Evolutionary conservation across 139 green algal genomes (phyloP).

Genomic region (Chlamydomonas sphaeroides): DNA sequence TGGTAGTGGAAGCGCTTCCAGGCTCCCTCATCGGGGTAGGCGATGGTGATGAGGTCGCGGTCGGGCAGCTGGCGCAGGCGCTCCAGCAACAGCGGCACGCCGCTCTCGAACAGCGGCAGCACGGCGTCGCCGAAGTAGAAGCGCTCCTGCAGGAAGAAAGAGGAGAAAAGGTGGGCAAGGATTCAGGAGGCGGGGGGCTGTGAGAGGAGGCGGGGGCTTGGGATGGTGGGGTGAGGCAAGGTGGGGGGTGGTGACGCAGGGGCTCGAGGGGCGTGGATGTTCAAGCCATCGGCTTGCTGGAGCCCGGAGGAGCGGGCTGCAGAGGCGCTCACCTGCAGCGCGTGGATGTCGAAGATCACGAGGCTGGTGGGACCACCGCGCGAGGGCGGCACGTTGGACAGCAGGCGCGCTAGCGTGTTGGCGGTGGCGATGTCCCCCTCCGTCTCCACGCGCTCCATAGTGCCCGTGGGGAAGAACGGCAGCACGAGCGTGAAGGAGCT

Average conservation of each 20-base stretch:
- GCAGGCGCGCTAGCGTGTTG: constrained; percentile 94
- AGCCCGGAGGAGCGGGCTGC: too few species aligned
- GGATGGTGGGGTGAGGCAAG: too few species aligned
- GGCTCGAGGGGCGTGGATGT: too few species aligned
- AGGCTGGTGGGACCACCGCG: constrained; percentile 91
- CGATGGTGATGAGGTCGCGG: constrained; percentile 88
- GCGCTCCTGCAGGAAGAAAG: constrained; percentile 79
- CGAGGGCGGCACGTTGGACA: constrained; percentile 94
- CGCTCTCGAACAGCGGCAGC: constrained; percentile 95
- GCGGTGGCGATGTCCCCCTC: constrained; percentile 95
- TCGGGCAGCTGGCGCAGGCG: constrained; percentile 80
- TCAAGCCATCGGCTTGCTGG: too few species aligned
- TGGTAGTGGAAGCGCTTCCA: constrained; percentile 99
- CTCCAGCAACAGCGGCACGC: constrained; percentile 92
- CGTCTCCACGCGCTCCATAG: constrained; percentile 82
- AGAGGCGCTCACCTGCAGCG: constrained; percentile 82
- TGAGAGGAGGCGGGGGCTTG: not conserved
- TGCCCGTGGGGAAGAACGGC: constrained; percentile 98
- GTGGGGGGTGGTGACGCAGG: too few species aligned
- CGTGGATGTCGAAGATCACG: constrained; percentile 99
- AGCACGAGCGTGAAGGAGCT: constrained; percentile 97
- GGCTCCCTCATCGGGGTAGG: constrained; percentile 98
- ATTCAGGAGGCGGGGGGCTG: not conserved
- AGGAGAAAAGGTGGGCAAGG: not conserved
- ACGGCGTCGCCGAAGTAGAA: constrained; percentile 99